phyloP scores from a whole-genome alignment of 352 stramenopile genomes.

The Phytophthora litchii region DNA sequence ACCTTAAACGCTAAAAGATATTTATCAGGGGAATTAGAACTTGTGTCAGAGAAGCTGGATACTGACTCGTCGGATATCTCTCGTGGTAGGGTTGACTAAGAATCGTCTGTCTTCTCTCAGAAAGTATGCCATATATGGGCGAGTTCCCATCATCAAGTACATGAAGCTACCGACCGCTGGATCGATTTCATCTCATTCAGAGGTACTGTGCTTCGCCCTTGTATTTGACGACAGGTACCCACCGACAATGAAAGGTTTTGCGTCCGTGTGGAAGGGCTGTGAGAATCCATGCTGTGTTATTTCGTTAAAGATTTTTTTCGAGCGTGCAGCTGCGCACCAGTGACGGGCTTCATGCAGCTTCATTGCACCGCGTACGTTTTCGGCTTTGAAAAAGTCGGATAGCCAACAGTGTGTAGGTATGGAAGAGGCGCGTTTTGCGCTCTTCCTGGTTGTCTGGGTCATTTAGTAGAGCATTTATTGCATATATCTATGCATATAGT shows the following conservation, averaged over 20 bases:
- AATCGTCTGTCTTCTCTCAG: neutral
- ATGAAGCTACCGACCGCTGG: slow-evolving; percentile 2
- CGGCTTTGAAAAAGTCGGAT: slow-evolving; percentile 13
- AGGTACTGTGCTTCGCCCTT: slow-evolving; percentile 11
- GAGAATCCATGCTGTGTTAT: slow-evolving; percentile 16
- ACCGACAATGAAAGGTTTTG: neutral
- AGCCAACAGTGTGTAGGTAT: slow-evolving; percentile 3
- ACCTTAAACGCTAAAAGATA: no score
- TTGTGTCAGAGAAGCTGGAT: no score
- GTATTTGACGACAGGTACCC: slow-evolving; percentile 22
- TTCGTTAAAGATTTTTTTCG: slow-evolving; percentile 12
- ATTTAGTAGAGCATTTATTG: neutral
- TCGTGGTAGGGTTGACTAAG: neutral
- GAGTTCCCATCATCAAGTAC: slow-evolving; percentile 2
- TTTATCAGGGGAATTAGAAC: no score
- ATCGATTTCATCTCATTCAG: no score
- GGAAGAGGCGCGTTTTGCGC: neutral
- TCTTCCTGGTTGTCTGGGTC: slow-evolving; percentile 6
- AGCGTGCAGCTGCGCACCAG: slow-evolving; percentile 1
- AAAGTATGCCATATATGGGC: neutral
- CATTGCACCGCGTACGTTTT: slow-evolving; percentile 10
- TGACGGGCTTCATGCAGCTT: slow-evolving; percentile 5
- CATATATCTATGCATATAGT: no score
- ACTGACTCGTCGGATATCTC: no score
- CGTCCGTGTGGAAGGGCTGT: neutral